phyloP scores from a whole-genome alignment of 148 eudicot genomes.

The Heliamphora exappendiculata region DNA sequence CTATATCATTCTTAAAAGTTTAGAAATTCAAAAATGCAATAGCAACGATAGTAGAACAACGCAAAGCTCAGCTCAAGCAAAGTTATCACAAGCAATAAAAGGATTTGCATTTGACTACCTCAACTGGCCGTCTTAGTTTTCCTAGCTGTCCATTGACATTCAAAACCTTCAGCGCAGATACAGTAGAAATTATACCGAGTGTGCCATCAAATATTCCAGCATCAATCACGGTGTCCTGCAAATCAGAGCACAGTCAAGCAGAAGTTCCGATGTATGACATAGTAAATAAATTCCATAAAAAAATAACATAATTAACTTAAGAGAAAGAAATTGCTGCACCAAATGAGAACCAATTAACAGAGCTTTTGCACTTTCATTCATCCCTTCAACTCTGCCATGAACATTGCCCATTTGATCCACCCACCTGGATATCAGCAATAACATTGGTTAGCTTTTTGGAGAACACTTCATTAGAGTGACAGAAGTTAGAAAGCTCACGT shows the following conservation, averaged over 20 bases:
- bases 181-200: conserved; percentile 66
- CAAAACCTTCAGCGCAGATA: conserved; percentile 85
- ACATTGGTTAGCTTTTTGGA: conserved; percentile 11
- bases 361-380: conserved; percentile 52
- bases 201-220: conserved; percentile 96
- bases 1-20: neutral
- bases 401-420: conserved; percentile 91
- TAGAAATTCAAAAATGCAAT: neutral
- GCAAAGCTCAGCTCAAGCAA: neutral
- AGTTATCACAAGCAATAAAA: neutral
- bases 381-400: conserved; percentile 87
- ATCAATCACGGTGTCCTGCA: conserved; percentile 91
- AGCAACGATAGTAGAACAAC: neutral
- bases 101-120: conserved; percentile 36
- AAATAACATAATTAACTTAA: neutral
- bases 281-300: neutral
- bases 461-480: neutral
- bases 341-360: conserved; percentile 87
- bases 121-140: conserved; percentile 63
- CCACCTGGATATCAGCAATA: conserved; percentile 55
- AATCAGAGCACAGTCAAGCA: conserved; percentile 9
- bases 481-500: conserved; percentile 48
- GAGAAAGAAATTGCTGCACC: conserved; percentile 33
- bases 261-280: neutral
- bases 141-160: conserved; percentile 40